These are phyloP conservation scores for Amaranthus tricolor DNA, from an alignment of 179 eudicot genomes.

Conservation along the genomic window DNA sequence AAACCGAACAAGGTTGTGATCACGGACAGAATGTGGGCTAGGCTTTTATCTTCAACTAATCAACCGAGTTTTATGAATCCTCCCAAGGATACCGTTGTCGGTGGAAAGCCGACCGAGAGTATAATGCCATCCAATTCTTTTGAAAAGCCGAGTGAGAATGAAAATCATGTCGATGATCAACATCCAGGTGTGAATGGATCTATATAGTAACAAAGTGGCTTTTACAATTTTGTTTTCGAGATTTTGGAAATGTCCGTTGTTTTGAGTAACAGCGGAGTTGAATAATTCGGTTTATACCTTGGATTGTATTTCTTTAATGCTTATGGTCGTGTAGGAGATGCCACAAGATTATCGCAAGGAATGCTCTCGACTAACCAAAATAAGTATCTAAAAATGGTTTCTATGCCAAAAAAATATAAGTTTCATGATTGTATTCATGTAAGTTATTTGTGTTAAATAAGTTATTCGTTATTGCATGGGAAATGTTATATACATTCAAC, in stretches of 20 bases:
- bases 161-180: conserved; percentile 12
- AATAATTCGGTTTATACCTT: conserved; percentile 8
- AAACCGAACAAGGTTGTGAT: conserved; percentile 62
- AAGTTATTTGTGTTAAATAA: too few relatives aligned
- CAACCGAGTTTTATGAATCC: conserved; percentile 63
- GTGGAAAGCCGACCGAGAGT: background rate
- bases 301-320: conserved; percentile 11
- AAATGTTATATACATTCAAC: too few relatives aligned
- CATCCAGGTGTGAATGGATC: conserved; percentile 14
- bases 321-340: background rate
- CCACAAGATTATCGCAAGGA: background rate
- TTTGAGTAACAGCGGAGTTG: conserved; percentile 1
- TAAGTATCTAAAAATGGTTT: background rate
- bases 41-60: conserved; percentile 82
- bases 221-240: background rate
- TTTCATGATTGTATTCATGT: too few relatives aligned
- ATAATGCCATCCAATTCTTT: background rate
- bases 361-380: background rate
- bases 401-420: too few relatives aligned
- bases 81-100: conserved; percentile 27
- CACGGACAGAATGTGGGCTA: conserved; percentile 95
- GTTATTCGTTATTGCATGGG: too few relatives aligned
- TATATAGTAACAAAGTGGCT: background rate
- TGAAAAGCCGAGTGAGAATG: conserved; percentile 5
- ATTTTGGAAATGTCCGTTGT: conserved; percentile 12